Evolutionary conservation across 257 asterid species (phyloP).

Genomic region (Avicennia marina): DNA sequence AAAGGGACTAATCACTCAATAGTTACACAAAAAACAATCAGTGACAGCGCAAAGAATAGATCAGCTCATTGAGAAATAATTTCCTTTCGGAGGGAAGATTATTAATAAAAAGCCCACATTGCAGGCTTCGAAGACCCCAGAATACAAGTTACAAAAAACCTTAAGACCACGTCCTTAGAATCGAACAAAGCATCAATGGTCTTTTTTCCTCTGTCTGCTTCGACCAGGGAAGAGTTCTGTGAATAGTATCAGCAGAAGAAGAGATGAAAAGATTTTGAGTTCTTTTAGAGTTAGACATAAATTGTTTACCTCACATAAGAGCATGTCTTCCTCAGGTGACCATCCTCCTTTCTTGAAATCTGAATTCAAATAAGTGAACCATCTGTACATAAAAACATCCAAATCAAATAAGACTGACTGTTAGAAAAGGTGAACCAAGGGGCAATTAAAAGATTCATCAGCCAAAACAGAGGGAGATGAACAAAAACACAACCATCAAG

Average conservation of each 20-base stretch:
- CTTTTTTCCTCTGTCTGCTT: no score
- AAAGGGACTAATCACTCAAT: slow-evolving; percentile 10
- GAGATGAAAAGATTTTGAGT: no score
- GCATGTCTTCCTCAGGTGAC: slow-evolving; percentile 98
- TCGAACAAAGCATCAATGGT: no score
- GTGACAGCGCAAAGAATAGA: slow-evolving; percentile 1
- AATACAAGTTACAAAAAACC: no score
- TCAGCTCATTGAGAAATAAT: slow-evolving; percentile 15
- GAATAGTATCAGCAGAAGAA: no score
- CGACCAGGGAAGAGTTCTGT: no score
- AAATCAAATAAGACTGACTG: slow-evolving; percentile 11
- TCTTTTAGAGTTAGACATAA: background rate
- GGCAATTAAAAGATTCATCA: slow-evolving; percentile 19
- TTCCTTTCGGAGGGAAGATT: no score
- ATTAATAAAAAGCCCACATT: no score
- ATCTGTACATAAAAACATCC: slow-evolving; percentile 41
- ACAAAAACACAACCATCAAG: slow-evolving; percentile 13
- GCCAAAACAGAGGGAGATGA: slow-evolving; percentile 6
- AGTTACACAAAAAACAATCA: background rate
- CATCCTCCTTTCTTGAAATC: slow-evolving; percentile 99
- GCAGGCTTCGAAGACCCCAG: no score
- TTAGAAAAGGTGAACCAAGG: no score
- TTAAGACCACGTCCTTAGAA: no score
- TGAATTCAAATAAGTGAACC: slow-evolving; percentile 97
- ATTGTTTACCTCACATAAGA: slow-evolving; percentile 76